Conservation (phyloP, 768 basidiomycete genomes). For the Boletus rubroflammeus region DNA sequence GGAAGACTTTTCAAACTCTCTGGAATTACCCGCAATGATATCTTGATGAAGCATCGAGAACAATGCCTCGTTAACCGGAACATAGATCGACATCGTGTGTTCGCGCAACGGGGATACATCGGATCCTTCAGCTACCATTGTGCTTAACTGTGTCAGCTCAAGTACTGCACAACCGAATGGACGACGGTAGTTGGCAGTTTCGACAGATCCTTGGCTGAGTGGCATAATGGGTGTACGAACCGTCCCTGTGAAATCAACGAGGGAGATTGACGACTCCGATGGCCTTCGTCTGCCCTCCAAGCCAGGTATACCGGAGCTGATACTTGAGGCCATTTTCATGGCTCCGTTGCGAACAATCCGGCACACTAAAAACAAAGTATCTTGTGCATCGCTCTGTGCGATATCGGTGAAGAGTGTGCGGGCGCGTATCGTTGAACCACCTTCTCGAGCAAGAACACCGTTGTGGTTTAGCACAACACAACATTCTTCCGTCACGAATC, state of each 20-base stretch:
- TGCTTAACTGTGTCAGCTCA: slow-evolving; percentile 72
- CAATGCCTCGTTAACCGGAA: slow-evolving; percentile 74
- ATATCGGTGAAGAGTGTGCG: slow-evolving; percentile 90
- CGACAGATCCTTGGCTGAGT: slow-evolving; percentile 30
- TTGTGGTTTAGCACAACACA: slow-evolving; percentile 89
- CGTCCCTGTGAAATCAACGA: slow-evolving; percentile 32
- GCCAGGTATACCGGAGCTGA: slow-evolving; percentile 44
- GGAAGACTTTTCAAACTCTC: slow-evolving; percentile 79
- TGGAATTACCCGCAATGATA: slow-evolving; percentile 74
- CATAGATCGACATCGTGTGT: slow-evolving; percentile 83
- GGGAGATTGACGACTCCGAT: slow-evolving; percentile 47
- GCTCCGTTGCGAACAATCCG: slow-evolving; percentile 85
- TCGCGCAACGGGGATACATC: slow-evolving; percentile 69
- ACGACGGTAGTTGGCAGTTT: slow-evolving; percentile 60
- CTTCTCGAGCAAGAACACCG: slow-evolving; percentile 80
- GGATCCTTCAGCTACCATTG: slow-evolving; percentile 59
- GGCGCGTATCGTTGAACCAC: slow-evolving; percentile 52
- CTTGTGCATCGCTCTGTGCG: slow-evolving; percentile 79
- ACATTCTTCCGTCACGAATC: slow-evolving; percentile 93
- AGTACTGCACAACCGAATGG: slow-evolving; percentile 97
- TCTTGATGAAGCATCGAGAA: slow-evolving; percentile 96
- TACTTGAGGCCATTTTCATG: slow-evolving; percentile 64
- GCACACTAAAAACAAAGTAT: slow-evolving; percentile 86
- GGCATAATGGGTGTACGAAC: slow-evolving; percentile 16
- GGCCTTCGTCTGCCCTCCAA: slow-evolving; percentile 47